Base-by-base conservation (phyloP, 352 stramenopile genomes). In the Phytophthora foliorum region DNA sequence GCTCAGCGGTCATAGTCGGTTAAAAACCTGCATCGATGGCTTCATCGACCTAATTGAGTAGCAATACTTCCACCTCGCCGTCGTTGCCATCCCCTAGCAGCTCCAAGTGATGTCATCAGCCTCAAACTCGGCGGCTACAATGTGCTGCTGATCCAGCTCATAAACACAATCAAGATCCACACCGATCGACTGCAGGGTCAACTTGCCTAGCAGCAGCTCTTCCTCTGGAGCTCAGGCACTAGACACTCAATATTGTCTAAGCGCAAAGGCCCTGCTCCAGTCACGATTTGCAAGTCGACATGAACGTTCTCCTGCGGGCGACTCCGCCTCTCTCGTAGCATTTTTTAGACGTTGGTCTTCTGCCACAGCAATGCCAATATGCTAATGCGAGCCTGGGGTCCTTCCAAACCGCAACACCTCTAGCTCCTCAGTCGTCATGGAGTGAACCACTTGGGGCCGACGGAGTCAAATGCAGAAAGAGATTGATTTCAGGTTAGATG, bases 41-140 rank as follows among this genome's bases (percentile, higher is more conserved):
- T 0, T 69, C 61, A 19, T 63, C 42, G 1, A 57, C 61, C 2
- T 63, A 24, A 34, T 11, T 4, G 19, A 57, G 27, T 8, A 67
- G 22, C 29, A 67, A 5, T 1, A 4, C 19, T 1, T 41, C 60
- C 41, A 62, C 50, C 45, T 68, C 42, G 2, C 42, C 14, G 5
- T 42, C 41, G 5, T 6, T 22, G 1, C 0, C 19, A 14, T 16
- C 24, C 1, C 58, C 60, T 2, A 55, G 13, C 17, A 68, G 31
- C 1, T 68, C 60, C n/a, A 57, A 29, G 9, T 68, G 16, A 62
- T 27, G 16, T 62, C 60, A 19, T 68, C 60, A 13, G 60, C 60
- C 6, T 56, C 51, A 6, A 4, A 19, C 11, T 68, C 60, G 11
- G 49, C 50, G 1, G 11, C 39, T 0, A 32, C 42, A n/a, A 51